phyloP scores from a whole-genome alignment of 2,329 filamentous ascomycete species.

The Xylaria sp. region DNA sequence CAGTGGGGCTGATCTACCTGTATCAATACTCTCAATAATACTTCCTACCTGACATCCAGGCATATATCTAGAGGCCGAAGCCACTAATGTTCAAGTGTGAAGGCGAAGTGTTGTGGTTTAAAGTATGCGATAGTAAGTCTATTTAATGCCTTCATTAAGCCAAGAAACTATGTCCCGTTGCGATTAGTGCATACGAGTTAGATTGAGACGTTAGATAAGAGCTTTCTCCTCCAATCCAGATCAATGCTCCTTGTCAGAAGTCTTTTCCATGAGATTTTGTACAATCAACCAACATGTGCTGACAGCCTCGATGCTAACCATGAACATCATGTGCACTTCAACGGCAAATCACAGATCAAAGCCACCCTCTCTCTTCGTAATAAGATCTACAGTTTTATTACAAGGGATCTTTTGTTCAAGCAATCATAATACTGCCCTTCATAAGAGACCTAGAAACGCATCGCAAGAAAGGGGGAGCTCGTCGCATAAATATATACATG shows the following conservation, averaged over 20 bases:
- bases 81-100: too few species aligned
- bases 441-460: background rate
- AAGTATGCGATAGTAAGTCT: background rate
- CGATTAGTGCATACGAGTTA: background rate
- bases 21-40: too few species aligned
- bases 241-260: background rate
- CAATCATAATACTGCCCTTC: constrained; percentile 12
- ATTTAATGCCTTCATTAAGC: background rate
- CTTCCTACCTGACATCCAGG: background rate
- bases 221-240: background rate
- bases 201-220: background rate
- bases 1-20: too few species aligned
- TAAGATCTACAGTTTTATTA: constrained; percentile 12
- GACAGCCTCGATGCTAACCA: constrained; percentile 12
- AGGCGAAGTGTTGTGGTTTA: too few species aligned
- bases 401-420: constrained; percentile 11
- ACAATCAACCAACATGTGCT: background rate
- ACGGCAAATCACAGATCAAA: constrained; percentile 22
- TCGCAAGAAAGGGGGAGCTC: background rate
- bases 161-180: background rate
- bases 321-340: constrained; percentile 17
- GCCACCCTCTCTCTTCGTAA: constrained; percentile 13
- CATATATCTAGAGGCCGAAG: too few species aligned
- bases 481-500: background rate
- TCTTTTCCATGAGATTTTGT: background rate